A percentile compares a stretch with the other conserved stretches of the same genome.
These are phyloP conservation scores for Prunus mongolica DNA, from an alignment of 306 rosid species.

Conservation along the genomic window DNA sequence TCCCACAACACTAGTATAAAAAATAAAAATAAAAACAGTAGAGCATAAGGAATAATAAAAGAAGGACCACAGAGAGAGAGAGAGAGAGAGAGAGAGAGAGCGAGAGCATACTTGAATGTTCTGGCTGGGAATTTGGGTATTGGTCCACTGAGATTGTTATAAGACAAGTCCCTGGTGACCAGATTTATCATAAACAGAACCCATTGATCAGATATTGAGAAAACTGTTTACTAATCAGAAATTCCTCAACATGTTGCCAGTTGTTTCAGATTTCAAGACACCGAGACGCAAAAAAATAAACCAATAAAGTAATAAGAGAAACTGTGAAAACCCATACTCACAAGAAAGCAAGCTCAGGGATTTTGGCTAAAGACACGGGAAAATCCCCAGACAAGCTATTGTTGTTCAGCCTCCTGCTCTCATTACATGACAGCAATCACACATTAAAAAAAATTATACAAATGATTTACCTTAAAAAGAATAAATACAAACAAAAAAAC, in stretches of 20 bases:
- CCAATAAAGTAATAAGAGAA: conserved; percentile 9
- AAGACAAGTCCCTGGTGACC: conserved; percentile 90
- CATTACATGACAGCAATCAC: conserved; percentile 37
- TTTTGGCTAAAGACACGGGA: conserved; percentile 71
- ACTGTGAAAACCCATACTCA: conserved; percentile 54
- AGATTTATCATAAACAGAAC: conserved; percentile 24
- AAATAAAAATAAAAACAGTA: neutral
- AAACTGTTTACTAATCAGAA: conserved; percentile 10
- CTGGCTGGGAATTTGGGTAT: conserved; percentile 87
- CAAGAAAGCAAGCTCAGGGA: conserved; percentile 93
- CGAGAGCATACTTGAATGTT: conserved; percentile 67
- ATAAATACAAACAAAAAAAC: neutral
- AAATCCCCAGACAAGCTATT: conserved; percentile 86
- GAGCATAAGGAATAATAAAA: conserved; percentile 13
- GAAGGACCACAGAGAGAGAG: neutral
- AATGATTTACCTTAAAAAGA: neutral
- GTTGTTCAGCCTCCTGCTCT: conserved; percentile 88
- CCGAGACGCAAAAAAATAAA: conserved; percentile 20
- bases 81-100: neutral
- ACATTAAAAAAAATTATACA: conserved; percentile 4
- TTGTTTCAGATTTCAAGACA: conserved; percentile 25
- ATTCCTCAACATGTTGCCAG: conserved; percentile 16
- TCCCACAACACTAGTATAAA: conserved; percentile 61
- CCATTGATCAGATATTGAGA: conserved; percentile 25
- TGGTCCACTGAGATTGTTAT: conserved; percentile 92